Base-by-base conservation (phyloP, 2,329 filamentous ascomycete genomes). In the Dichotomopilus funicola region DNA sequence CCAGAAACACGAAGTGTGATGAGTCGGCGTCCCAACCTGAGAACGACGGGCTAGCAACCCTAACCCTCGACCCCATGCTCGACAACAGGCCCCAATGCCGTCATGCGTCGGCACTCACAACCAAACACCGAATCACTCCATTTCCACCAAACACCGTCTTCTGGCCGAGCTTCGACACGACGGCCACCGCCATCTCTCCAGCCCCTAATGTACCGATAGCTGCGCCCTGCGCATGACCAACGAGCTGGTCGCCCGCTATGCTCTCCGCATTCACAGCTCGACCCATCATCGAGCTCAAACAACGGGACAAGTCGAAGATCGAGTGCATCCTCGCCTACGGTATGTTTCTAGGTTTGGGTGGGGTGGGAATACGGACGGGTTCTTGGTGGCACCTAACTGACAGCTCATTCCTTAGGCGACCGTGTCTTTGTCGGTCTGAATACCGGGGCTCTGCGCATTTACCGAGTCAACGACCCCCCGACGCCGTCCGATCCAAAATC, bases 231-330 rank as follows among this genome's bases (percentile, higher is more conserved):
- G 34, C 52, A 53, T 45, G 42, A 35, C 56, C 45, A 40, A 54
- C 48, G 73, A 71, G 75, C 74, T 75, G 72, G 71, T 66, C 35
- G 47, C 19, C 43, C 58, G 78, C 77, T 73, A 96, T 96, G 94
- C 87, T 99, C 74, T 95, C 92, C 74, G 94, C 94, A 70, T 99
- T 99, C 75, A 95, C 88, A 65, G 91, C 94, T 76, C 88, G 89
- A 68, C 89, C 91, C 62, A 92, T 99, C 71, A 88, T 97, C 79
- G 94, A 99, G 88, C 87, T 99, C 67, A 91, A 88, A 76, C 85
- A 86, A 72, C 87, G 89, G 72, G 92, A 97, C 82, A 96, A 95
- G 78, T 95, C 89, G 63, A 94, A 88, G 78, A 96, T 99, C 73
- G 94, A 99, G 75, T 94, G 89, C 49, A 89, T 99, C 63, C 80